Evolutionary conservation across 345 rosid genomes (phyloP).

Genomic region (Isatis tinctoria): DNA sequence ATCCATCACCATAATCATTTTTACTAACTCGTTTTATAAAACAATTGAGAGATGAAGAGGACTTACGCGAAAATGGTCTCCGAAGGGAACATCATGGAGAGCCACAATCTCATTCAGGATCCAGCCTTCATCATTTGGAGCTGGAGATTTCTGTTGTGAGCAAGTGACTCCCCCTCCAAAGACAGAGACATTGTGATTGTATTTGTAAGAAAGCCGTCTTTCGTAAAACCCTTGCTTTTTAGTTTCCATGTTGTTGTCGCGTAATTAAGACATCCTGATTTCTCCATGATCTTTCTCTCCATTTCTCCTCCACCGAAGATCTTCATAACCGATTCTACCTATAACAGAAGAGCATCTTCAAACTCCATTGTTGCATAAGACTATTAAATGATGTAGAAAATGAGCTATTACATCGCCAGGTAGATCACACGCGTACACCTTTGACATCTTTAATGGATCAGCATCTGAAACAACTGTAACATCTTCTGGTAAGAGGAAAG

Average conservation of each 20-base stretch:
- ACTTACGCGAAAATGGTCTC: conserved; percentile 57
- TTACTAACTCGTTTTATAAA: not conserved
- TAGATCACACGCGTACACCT: conserved; percentile 52
- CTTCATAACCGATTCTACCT: conserved; percentile 59
- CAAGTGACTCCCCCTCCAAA: conserved; percentile 79
- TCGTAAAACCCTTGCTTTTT: conserved; percentile 43
- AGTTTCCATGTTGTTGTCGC: conserved; percentile 50
- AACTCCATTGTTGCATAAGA: not conserved
- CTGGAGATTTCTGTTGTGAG: conserved; percentile 53
- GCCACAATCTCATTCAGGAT: conserved; percentile 57
- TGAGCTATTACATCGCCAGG: conserved; percentile 49
- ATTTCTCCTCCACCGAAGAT: conserved; percentile 64
- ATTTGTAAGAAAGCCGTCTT: conserved; percentile 56
- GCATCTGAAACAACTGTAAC: conserved; percentile 23
- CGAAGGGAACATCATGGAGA: conserved; percentile 66
- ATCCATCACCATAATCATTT: not conserved
- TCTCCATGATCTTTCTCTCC: conserved; percentile 73
- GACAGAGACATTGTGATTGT: conserved; percentile 59
- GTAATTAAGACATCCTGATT: conserved; percentile 67
- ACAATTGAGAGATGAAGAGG: not conserved
- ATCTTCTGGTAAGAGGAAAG: conserved; percentile 35
- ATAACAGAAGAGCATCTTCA: conserved; percentile 19
- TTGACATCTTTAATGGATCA: conserved; percentile 50
- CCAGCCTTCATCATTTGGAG: conserved; percentile 54
- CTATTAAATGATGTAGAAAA: not conserved